Conservation (phyloP, 2,329 filamentous ascomycete genomes). For the Didymella arachidicola region DNA sequence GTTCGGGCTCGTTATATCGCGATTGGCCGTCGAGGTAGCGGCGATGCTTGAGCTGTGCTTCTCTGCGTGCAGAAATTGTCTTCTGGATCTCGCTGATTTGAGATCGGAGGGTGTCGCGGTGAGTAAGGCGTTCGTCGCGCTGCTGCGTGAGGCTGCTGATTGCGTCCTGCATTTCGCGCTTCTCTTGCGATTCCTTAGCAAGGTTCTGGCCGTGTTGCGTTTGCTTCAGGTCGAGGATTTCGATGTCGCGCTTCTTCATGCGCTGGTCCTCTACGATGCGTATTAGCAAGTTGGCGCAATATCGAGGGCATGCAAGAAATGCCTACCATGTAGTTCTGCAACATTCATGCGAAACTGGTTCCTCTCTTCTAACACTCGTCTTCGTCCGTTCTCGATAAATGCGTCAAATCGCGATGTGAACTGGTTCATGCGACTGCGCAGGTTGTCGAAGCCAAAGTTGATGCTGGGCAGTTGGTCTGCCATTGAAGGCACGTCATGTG, state of each 20-base stretch:
- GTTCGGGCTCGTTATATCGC: constrained; percentile 87
- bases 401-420: constrained; percentile 91
- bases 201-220: constrained; percentile 75
- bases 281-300: constrained; percentile 14
- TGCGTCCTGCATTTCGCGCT: constrained; percentile 67
- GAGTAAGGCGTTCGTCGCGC: constrained; percentile 62
- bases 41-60: constrained; percentile 76
- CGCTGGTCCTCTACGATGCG: constrained; percentile 78
- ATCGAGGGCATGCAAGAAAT: too few species aligned
- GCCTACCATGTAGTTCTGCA: constrained; percentile 83
- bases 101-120: constrained; percentile 63
- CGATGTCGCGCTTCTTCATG: constrained; percentile 86
- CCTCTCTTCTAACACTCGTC: constrained; percentile 88
- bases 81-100: constrained; percentile 71
- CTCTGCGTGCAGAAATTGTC: constrained; percentile 72
- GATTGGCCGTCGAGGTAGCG: constrained; percentile 82
- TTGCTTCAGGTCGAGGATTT: constrained; percentile 77
- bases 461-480: constrained; percentile 83
- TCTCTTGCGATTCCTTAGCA: constrained; percentile 79
- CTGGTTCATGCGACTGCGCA: constrained; percentile 92
- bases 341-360: constrained; percentile 93
- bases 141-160: constrained; percentile 65
- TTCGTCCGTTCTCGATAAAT: constrained; percentile 91
- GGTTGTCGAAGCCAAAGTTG: constrained; percentile 94
- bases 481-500: constrained; percentile 69